Evolutionary conservation across 495 filamentous ascomycete genomes (phyloP), one percentile per base, ranked within the genome.

Genomic region (Tuber brumale): DNA sequence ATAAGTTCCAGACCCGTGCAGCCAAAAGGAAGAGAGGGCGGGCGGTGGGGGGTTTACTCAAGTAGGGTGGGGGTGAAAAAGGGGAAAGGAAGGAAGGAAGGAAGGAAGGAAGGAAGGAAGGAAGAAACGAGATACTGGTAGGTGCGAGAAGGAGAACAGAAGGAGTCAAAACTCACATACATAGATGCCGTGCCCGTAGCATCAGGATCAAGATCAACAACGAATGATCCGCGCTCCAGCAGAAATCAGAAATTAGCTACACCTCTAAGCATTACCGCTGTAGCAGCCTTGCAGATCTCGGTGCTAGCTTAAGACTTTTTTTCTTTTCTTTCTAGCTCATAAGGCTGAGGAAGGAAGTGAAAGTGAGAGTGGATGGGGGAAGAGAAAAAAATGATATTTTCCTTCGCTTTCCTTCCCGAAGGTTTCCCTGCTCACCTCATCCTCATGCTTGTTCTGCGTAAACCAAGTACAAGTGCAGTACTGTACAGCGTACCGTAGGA

Each of bases 111-210:
- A 42, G 42, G n/a, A 70, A 35, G 16, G 23, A 27, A 31, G 8
- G 41, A 44, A 12, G 39, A n/a, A 61, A 42, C 41, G 66, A 23
- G 41, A 41, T n/a, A 41, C 66, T 23, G n/a, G 37, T 39, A 39
- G 69, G 18, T 69, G 41, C 19, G 37, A 39, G 37, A 69, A 74
- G 21, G 48, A n/a, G 37, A 74, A 69, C 16, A 74, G 43, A 44
- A 35, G 46, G 43, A 70, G n/a, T 37, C 35, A 45, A 46, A 42
- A 44, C 37, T 45, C 39, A 71, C 41, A 70, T 37, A 39, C 37
- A 4, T 39, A 57, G 70, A 71, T 35, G 37, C 37, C 39, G 61
- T 48, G 46, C 46, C 46, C 6, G 46, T 48, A 48, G 46, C 6
- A 48, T 48, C 46, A 48, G 21, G 46, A 23, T 48, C 46, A 48